Evolutionary conservation across 371 early-diverging fungal genomes (phyloP), one percentile per base, ranked within the genome.

Genomic region (Rhizopus arrhizus): DNA sequence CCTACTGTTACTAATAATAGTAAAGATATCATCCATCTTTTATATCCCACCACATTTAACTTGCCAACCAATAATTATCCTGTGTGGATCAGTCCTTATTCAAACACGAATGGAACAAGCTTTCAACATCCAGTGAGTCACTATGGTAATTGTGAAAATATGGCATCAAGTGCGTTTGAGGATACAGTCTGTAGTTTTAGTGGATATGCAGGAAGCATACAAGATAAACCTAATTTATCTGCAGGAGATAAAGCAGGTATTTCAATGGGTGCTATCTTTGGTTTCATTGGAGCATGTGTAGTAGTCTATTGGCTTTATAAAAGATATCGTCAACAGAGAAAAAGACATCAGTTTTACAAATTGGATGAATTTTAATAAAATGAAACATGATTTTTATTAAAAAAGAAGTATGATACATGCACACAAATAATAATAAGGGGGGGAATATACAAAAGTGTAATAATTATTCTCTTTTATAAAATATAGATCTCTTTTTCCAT

Each of bases 241-340:
- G 33, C 28, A 46, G 53, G 46, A 22, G 62, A 22, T 5, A 65
- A 59, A 46, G 63, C 53, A 52, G 80, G 77, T 38, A 69, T 73
- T 12, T 66, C 73, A 51, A 66, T 73, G 36, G 70, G 66, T 49
- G 61, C 62, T n/a, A 41, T 69, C 16, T 38, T 58, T 15, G 64
- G 65, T 35, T 62, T 59, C 2, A 28, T 57, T 13, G n/a, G 59
- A 7, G 28, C 54, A n/a, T 36, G 38, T 10, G 35, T 55, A 4
- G 56, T 40, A 3, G 59, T 56, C 36, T 15, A 59, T 13, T 67
- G 56, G 56, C 12, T 63, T 0, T 67, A 33, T 51, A 58, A 62
- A 9, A 43, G 56, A 50, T 56, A 62, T 35, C 67, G 62, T 50
- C 56, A 49, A 42, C 46, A 49, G 5, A 36, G 31, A 22, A 48